Evolutionary conservation across 1,284 basidiomycete species (phyloP).

Genomic region (Somion occarium): DNA sequence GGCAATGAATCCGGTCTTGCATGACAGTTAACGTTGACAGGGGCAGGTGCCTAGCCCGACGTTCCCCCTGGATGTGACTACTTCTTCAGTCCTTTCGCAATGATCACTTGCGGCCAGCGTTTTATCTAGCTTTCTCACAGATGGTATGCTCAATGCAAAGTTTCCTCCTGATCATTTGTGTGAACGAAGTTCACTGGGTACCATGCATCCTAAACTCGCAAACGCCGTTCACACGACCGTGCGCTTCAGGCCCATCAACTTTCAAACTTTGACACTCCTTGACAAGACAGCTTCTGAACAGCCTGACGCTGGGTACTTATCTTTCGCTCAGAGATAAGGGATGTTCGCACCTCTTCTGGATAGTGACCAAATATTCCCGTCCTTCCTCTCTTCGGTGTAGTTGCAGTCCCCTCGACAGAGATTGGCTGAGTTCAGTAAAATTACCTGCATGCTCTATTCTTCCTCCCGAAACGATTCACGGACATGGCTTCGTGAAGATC

Average conservation of each 20-base stretch:
- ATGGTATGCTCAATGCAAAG: too few species aligned
- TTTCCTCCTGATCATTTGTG: too few species aligned
- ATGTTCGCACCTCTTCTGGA: not conserved
- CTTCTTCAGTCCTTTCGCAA: too few species aligned
- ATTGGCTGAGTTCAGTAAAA: not conserved
- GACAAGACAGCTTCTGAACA: not conserved
- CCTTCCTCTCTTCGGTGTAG: not conserved
- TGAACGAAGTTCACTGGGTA: too few species aligned
- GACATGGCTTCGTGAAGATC: not conserved
- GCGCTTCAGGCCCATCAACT: not conserved
- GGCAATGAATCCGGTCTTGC: too few species aligned
- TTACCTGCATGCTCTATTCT: not conserved
- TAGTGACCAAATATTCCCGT: not conserved
- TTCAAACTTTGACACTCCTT: not conserved
- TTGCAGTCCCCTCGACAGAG: not conserved
- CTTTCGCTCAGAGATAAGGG: not conserved
- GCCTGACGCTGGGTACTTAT: not conserved
- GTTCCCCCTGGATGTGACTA: too few species aligned
- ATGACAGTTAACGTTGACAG: too few species aligned
- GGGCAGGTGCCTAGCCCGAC: too few species aligned
- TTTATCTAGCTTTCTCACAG: too few species aligned
- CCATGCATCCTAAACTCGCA: not conserved
- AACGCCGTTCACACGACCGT: not conserved
- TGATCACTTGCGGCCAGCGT: too few species aligned
- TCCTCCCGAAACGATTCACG: not conserved